Conservation (phyloP, 2,329 filamentous ascomycete genomes). For the Exophiala aquamarina region DNA sequence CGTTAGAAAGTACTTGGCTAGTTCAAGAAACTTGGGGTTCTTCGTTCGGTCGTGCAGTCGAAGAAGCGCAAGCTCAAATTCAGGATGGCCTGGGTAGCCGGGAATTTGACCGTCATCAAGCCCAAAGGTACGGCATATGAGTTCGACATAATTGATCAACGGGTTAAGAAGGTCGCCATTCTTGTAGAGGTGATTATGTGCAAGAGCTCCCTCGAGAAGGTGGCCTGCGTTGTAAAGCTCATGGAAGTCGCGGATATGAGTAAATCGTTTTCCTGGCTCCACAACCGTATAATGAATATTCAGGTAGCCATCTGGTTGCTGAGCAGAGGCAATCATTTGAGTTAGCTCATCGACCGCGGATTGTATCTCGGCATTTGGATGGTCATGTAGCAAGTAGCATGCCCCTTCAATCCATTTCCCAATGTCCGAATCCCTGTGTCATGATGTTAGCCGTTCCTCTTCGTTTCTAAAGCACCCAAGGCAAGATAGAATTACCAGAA, state of each 20-base stretch:
- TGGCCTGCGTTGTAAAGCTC: slow-evolving; percentile 65
- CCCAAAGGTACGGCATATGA: slow-evolving; percentile 55
- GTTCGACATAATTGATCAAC: slow-evolving; percentile 55
- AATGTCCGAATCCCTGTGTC: slow-evolving; percentile 48
- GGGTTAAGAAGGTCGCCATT: slow-evolving; percentile 54
- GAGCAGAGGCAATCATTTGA: slow-evolving; percentile 56
- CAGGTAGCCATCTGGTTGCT: slow-evolving; percentile 61
- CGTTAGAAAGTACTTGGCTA: slow-evolving; percentile 58
- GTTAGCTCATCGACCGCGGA: slow-evolving; percentile 57
- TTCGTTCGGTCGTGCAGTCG: slow-evolving; percentile 45
- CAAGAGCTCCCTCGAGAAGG: slow-evolving; percentile 61
- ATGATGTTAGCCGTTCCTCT: not conserved
- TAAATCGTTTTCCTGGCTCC: slow-evolving; percentile 55
- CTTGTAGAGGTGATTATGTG: slow-evolving; percentile 54
- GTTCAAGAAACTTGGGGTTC: slow-evolving; percentile 40
- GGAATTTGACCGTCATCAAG: slow-evolving; percentile 50
- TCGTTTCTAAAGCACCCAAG: not conserved
- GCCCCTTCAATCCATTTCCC: slow-evolving; percentile 65
- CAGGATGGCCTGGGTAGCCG: slow-evolving; percentile 62
- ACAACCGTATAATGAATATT: slow-evolving; percentile 65
- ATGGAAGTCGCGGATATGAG: slow-evolving; percentile 62
- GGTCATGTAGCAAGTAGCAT: slow-evolving; percentile 53
- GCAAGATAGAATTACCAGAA: slow-evolving; percentile 48
- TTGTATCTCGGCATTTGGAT: slow-evolving; percentile 49
- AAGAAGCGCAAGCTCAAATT: slow-evolving; percentile 53